Evolutionary conservation across 306 rosid genomes (phyloP).

Genomic region (Lithocarpus polystachyus): DNA sequence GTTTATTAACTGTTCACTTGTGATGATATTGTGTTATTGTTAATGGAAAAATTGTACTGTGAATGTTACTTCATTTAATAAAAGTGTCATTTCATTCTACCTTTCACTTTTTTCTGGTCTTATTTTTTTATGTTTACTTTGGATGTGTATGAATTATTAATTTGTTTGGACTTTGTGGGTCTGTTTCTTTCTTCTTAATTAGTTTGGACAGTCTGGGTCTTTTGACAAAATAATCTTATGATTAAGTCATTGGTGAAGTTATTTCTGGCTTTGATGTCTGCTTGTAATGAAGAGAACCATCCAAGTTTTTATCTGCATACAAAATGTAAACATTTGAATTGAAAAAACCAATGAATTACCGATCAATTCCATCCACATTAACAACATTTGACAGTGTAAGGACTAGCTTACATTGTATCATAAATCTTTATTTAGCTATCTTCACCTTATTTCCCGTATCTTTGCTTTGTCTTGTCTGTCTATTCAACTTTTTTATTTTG

Average conservation of each 20-base stretch:
- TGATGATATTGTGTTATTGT: neutral
- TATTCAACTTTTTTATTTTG: too few relatives aligned
- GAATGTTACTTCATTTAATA: neutral
- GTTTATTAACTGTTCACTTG: neutral
- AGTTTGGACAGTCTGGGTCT: neutral
- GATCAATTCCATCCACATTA: too few relatives aligned
- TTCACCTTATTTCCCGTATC: too few relatives aligned
- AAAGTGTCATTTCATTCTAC: neutral
- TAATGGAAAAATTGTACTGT: neutral
- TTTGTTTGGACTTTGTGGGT: neutral
- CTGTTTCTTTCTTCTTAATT: neutral
- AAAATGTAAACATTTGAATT: too few relatives aligned
- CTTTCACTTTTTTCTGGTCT: neutral
- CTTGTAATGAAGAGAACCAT: neutral
- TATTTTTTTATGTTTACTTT: neutral
- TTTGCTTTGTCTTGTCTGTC: too few relatives aligned
- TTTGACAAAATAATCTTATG: neutral
- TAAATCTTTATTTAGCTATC: too few relatives aligned
- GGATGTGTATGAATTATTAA: neutral
- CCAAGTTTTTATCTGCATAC: too few relatives aligned
- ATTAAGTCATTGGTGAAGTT: neutral
- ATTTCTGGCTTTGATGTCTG: neutral
- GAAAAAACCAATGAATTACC: too few relatives aligned
- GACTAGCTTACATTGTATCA: too few relatives aligned
- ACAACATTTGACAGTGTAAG: too few relatives aligned